A percentile compares a stretch with the other conserved stretches of the same genome.
phyloP scores from a whole-genome alignment of 2,329 filamentous ascomycete genomes.

The Aspergillus udagawae region DNA sequence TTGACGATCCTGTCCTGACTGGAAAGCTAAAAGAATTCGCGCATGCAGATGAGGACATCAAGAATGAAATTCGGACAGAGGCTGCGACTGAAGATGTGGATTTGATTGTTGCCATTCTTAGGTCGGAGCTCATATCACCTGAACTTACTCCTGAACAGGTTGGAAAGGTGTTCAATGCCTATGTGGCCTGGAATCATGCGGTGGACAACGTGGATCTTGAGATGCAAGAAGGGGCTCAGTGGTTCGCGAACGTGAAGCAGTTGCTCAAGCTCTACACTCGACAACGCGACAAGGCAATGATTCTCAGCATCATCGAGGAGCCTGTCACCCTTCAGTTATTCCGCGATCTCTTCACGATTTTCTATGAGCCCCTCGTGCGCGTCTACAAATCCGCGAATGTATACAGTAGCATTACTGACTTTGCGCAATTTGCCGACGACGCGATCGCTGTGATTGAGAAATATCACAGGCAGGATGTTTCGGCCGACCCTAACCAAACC shows the following conservation, averaged over 20 bases:
- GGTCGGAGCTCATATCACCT: slow-evolving; percentile 71
- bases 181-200: slow-evolving; percentile 91
- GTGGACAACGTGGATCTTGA: slow-evolving; percentile 86
- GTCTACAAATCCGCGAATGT: slow-evolving; percentile 99
- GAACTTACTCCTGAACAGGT: slow-evolving; percentile 71
- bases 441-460: slow-evolving; percentile 75
- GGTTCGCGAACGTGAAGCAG: slow-evolving; percentile 94
- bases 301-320: slow-evolving; percentile 92
- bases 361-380: slow-evolving; percentile 93
- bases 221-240: slow-evolving; percentile 80
- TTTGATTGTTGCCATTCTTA: slow-evolving; percentile 76
- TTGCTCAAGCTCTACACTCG: slow-evolving; percentile 86
- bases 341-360: slow-evolving; percentile 94
- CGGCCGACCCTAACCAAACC: slow-evolving; percentile 94
- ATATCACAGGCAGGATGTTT: slow-evolving; percentile 71
- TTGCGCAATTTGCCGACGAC: slow-evolving; percentile 88
- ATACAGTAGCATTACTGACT: slow-evolving; percentile 95
- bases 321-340: slow-evolving; percentile 96
- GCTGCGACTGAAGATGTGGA: slow-evolving; percentile 72
- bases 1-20: slow-evolving; percentile 75
- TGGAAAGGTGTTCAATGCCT: slow-evolving; percentile 84
- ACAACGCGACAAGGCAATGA: slow-evolving; percentile 94
- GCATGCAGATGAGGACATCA: slow-evolving; percentile 69
- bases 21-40: slow-evolving; percentile 79
- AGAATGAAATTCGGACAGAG: slow-evolving; percentile 69